A percentile compares a stretch with the other conserved stretches of the same genome.
Conservation (phyloP, 73 alveolate species). For the Stentor coeruleus region DNA sequence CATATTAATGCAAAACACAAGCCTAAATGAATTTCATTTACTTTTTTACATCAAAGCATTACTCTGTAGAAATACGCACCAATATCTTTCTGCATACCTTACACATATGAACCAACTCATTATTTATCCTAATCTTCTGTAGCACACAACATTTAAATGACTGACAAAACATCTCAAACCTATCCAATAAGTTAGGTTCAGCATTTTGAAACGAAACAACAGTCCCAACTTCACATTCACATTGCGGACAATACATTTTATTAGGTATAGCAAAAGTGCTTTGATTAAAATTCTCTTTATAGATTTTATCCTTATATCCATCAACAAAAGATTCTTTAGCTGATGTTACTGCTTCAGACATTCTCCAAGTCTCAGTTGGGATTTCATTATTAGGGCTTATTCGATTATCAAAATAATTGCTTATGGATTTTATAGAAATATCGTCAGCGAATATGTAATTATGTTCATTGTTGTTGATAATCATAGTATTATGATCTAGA, state of each 20-base stretch:
- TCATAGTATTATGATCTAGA: no score
- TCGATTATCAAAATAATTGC: background rate
- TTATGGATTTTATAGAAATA: background rate
- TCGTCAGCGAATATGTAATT: no score
- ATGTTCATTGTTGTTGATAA: no score
- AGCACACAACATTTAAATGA: background rate
- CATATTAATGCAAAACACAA: no score
- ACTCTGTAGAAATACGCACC: background rate
- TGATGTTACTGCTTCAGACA: background rate
- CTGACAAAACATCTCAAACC: background rate
- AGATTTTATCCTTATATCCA: background rate
- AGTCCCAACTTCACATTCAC: background rate
- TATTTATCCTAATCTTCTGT: background rate
- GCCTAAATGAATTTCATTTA: no score
- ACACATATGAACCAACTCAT: background rate
- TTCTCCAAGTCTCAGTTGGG: slow-evolving; percentile 10
- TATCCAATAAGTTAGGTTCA: background rate
- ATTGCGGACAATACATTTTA: background rate
- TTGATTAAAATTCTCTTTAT: no score
- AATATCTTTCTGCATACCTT: background rate
- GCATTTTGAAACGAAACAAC: background rate
- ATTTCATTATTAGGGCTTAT: background rate
- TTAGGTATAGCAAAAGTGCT: background rate
- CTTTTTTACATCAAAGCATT: no score
- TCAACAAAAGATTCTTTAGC: background rate